These are phyloP conservation scores for Berkeleyomyces basicola DNA, from an alignment of 2,329 filamentous ascomycete species.

Conservation along the genomic window DNA sequence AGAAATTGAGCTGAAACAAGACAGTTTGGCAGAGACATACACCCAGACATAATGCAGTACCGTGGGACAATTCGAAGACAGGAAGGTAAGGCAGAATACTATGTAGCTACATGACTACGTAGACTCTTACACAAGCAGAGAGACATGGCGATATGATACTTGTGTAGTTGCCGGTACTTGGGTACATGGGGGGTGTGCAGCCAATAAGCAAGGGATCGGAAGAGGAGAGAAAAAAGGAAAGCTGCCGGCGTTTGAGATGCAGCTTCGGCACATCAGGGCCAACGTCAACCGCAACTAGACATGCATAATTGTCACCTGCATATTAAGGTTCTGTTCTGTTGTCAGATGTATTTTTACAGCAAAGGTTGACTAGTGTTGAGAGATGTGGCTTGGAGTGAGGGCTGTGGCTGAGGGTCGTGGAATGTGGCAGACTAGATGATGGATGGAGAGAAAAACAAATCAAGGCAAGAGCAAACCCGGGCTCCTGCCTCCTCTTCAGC, in stretches of 20 bases:
- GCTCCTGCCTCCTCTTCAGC: too few species aligned
- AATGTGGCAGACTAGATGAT: too few species aligned
- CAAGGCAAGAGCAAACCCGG: neutral
- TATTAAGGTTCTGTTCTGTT: neutral
- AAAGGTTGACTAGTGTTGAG: too few species aligned
- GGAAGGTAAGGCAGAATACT: neutral
- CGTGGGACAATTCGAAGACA: neutral
- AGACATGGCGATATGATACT: too few species aligned
- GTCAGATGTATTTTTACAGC: neutral
- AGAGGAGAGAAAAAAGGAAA: neutral
- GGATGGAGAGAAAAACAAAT: neutral
- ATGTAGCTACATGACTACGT: too few species aligned
- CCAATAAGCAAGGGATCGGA: neutral
- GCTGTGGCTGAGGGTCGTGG: too few species aligned
- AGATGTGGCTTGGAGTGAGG: too few species aligned
- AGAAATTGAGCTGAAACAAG: neutral
- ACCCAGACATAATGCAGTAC: neutral
- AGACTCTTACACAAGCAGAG: too few species aligned
- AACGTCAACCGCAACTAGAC: neutral
- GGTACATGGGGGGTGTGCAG: neutral
- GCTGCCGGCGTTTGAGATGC: neutral
- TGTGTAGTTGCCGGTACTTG: too few species aligned
- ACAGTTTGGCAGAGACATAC: neutral
- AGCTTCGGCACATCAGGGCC: neutral
- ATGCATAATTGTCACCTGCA: neutral